Evolutionary conservation across 805 yeast species (phyloP), one percentile per base, ranked within the genome.

Genomic region (Kockiozyma suomiensis): DNA sequence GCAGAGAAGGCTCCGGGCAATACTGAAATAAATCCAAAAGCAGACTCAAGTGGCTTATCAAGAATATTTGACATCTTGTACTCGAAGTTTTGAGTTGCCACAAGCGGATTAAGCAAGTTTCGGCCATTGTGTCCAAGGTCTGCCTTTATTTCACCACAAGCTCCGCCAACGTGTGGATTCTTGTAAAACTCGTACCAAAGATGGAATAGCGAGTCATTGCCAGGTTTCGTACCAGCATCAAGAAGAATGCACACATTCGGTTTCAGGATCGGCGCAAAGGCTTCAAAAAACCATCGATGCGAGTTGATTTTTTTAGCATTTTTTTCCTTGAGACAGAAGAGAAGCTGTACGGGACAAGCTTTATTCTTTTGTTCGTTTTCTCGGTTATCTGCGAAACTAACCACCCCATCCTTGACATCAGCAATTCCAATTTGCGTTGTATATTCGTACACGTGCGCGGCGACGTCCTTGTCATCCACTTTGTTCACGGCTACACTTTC

Each of bases 1-100:
- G 98, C 99, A 12, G 96, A 88, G 69, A 94, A 92, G 0, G 98
- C 98, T 70, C 98, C 98, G 0, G 98, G 98, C 56, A 94, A 79
- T 58, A 94, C 98, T 0, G 96, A 82, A 67, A 93, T 92, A 71
- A 90, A 93, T 0, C 99, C 99, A 76, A 94, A 93, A 1, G 86
- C 88, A 3, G 96, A 86, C 73, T 93, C 99, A 80, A 92, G 87
- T 0, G 99, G 97, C 74, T 94, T 93, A 76, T 94, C 98, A 59
- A 93, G 78, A 62, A 93, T 90, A 73, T 93, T 94, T 4, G 97
- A 90, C 78, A 59, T 51, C 35, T 60, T 60, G 70, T 84, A 84
- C 72, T 84, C 88, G 68, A 84, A 84, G 68, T 85, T 85, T 69
- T 84, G 88, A 6, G 84, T 83, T 15, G 85, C 85, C 17, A 85